Evolutionary conservation across 805 yeast genomes (phyloP).

Genomic region (Yarrowia bubula): DNA sequence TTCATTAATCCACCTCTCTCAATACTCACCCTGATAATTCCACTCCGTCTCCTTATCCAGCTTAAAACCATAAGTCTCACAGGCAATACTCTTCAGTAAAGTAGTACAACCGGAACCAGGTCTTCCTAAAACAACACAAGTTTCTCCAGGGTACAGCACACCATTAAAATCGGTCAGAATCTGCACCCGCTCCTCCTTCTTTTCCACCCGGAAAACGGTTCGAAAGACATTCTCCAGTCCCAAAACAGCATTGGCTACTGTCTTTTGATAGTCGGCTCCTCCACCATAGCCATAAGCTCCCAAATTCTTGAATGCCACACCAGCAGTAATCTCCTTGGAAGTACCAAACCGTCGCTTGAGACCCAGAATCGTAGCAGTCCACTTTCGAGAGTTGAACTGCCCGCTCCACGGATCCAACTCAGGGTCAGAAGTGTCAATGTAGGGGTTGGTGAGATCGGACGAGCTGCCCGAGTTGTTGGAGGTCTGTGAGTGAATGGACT

Average conservation of each 20-base stretch:
- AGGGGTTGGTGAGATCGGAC: conserved; percentile 32
- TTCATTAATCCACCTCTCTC: neutral
- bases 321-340: conserved; percentile 59
- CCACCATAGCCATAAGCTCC: conserved; percentile 63
- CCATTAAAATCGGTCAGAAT: conserved; percentile 54
- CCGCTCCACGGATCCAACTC: conserved; percentile 58
- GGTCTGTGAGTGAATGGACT: conserved; percentile 7
- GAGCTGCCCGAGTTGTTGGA: conserved; percentile 11
- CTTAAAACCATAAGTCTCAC: conserved; percentile 56
- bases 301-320: conserved; percentile 57
- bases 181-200: conserved; percentile 42
- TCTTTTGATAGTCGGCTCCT: conserved; percentile 65
- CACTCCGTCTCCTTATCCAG: conserved; percentile 47
- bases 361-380: conserved; percentile 61
- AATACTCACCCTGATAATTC: conserved; percentile 40
- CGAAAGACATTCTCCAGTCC: conserved; percentile 33
- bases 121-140: conserved; percentile 72
- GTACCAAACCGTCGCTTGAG: conserved; percentile 56
- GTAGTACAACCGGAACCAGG: conserved; percentile 77
- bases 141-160: conserved; percentile 58
- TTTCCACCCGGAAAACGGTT: conserved; percentile 30
- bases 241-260: conserved; percentile 47
- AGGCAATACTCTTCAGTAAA: conserved; percentile 54
- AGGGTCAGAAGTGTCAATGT: conserved; percentile 41
- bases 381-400: conserved; percentile 54